Evolutionary conservation across 352 stramenopile species (phyloP), one percentile per base, ranked within the genome.

Genomic region (Blastocystis sp.): DNA sequence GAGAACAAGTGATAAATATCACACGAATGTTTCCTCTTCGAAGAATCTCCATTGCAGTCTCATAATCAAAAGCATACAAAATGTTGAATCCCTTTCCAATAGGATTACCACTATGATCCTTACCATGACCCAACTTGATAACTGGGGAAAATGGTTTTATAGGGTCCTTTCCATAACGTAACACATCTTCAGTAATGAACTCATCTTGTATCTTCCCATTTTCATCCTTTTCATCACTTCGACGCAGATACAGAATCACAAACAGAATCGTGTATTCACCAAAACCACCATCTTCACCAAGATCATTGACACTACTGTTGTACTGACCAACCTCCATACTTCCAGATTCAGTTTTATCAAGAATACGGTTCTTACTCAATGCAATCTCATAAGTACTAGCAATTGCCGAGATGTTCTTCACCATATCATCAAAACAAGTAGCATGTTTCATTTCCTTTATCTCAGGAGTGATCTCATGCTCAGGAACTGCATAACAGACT

Each of bases 61-160:
- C 46, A 37, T 80, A 80, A 29, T 80, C 69, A 29, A 29, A 80
- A 12, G 54, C 69, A 77, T 69, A 69, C 24, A 32, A 9, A 37
- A 80, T 67, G n/a, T 80, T 80, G 54, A 80, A 80, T 77, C 42
- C 69, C 29, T 80, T 80, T 27, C 61, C 61, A 14, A 73, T 73
- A 7, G 16, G 27, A 32, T 73, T 32, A 19, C 61, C 61, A 43
- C 51, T 73, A 16, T n/a, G n/a, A n/a, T 29, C 35, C 24, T 11
- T 73, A 11, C 14, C 35, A 19, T 14, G 21, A 66, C 24, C 21
- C 54, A 71, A 19, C 54, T 71, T 71, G 21, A 69, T 7, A n/a
- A 67, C n/a, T 14, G 69, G 39, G 65, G 27, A 80, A 16, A 67
- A 42, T 80, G 19, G 21, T 0, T 67, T 37, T 11, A 37, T 37